Base-by-base conservation (phyloP, 202 grass and related monocot species). In the Schoenoplectus tabernaemontani region DNA sequence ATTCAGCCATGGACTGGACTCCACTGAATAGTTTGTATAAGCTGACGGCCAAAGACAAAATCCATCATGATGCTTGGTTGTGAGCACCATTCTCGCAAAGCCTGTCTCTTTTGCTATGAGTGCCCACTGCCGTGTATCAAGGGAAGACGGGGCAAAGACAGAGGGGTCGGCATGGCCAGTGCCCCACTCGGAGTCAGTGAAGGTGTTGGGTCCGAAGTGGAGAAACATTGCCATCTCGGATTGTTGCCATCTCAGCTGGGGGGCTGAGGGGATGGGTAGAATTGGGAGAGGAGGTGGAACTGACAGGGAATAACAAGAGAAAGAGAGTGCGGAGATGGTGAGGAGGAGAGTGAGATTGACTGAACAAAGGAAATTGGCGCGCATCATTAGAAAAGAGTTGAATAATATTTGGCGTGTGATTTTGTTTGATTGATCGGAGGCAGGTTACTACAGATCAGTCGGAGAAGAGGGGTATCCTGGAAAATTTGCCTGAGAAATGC, bases 11-110 rank as follows among this genome's bases (percentile, higher is more conserved):
- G 87, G 87, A n/a, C 87, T 92, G 36, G 87, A 89, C 79, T 83
- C 47, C 37, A 97, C 87, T 8, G 95, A 94, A 73, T 97, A 97
- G 10, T 94, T 56, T 46, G 95, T 92, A 34, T 94, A 93, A 32
- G 87, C 86, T 23, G 95, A 97, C 9, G 91, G 95, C 95, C 95
- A 97, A 74, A 97, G 95, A 82, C 95, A 97, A 87, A 97, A 94
- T 7, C 95, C 95, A 20, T 97, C 95, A 78, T 94, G 95, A 84
- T 97, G 91, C 81, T 97, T 97, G 67, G 91, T 83, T 34, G 95
- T 97, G 60, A 97, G 86, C 15, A 98, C 91, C 48, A 98, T 80
- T 63, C 91, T 82, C 7, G 84, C 4, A 82, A 98, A 98, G 5
- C 95, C 95, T 0, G 60, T 86, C 32, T 73, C 77, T 13, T 85